phyloP scores from a whole-genome alignment of 129 eudicot species.

The Ambrosia artemisiifolia region DNA sequence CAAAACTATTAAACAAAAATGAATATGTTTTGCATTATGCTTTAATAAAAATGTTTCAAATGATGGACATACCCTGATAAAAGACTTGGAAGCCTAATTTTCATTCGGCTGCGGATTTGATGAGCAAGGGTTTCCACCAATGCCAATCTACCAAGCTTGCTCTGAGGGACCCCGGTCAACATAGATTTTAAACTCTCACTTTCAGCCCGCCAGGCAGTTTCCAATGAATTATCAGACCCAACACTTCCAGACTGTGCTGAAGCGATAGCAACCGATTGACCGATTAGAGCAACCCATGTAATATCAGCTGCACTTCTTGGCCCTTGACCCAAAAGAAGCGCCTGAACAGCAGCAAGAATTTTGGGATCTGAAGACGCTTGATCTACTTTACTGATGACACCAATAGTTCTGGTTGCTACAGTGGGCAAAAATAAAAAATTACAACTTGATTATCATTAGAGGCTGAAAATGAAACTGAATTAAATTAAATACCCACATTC shows the following conservation, averaged over 20 bases:
- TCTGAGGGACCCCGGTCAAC: slow-evolving; percentile 89
- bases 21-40: background rate
- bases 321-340: slow-evolving; percentile 93
- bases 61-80: slow-evolving; percentile 73
- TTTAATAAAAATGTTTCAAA: slow-evolving; percentile 4
- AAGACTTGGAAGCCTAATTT: slow-evolving; percentile 88
- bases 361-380: slow-evolving; percentile 96
- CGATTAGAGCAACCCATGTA: slow-evolving; percentile 96
- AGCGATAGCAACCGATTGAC: slow-evolving; percentile 93
- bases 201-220: slow-evolving; percentile 99
- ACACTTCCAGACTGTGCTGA: slow-evolving; percentile 85
- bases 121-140: slow-evolving; percentile 90
- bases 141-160: slow-evolving; percentile 92
- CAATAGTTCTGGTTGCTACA: slow-evolving; percentile 92
- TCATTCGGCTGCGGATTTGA: slow-evolving; percentile 92
- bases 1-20: background rate
- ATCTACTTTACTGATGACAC: slow-evolving; percentile 94
- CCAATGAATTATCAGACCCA: slow-evolving; percentile 87
- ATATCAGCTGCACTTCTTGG: slow-evolving; percentile 90
- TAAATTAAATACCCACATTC: slow-evolving; percentile 51
- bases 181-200: slow-evolving; percentile 94
- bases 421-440: slow-evolving; percentile 8
- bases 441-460: background rate
- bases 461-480: slow-evolving; percentile 2
- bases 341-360: slow-evolving; percentile 97